Base-by-base conservation (phyloP, 495 filamentous ascomycete genomes). In the Polyplosphaeria fusca region DNA sequence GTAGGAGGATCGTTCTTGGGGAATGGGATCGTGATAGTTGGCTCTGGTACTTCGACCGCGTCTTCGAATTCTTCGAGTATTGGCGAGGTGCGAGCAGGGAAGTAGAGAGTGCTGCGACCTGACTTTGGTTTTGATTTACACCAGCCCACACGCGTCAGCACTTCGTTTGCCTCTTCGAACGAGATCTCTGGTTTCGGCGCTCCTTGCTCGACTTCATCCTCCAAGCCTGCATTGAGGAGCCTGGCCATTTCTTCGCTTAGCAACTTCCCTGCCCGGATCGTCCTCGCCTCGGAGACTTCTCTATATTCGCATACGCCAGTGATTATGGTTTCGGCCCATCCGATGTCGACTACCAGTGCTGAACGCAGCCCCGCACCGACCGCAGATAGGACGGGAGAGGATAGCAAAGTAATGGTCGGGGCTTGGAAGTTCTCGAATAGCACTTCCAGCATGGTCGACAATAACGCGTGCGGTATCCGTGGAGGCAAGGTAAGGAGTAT, bases 221-320 rank as follows among this genome's bases (percentile, higher is more conserved):
- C 64, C n/a, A 76, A 48, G 16, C 67, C 60, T 25, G 48, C 28
- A n/a, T 67, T 65, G 12, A 96, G 76, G 41, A 90, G 61, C 43
- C 79, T 78, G 24, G 82, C 87, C 66, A 86, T 86, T 66, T 87
- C 80, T 60, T 85, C 76, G 5, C 81, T 76, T 7, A 95, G 73
- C 38, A 77, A 64, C 65, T 84, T 87, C 59, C 83, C 89, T 13
- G 85, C 90, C 58, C 93, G 77, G 13, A 87, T 79, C 35, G 79
- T 93, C 43, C 89, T 76, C 54, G 73, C 76, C 26, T 79, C 78
- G 22, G 71, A 67, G 4, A 96, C 79, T 61, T 95, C 88, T 47
- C 92, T 80, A 55, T 91, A 94, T 68, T 98, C 94, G 65, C 88
- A 96, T 19, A 97, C 76, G 1, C 81, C 82, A 0, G 87, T 93